Evolutionary conservation across 345 rosid species (phyloP).

Genomic region (Eutrema japonicum): DNA sequence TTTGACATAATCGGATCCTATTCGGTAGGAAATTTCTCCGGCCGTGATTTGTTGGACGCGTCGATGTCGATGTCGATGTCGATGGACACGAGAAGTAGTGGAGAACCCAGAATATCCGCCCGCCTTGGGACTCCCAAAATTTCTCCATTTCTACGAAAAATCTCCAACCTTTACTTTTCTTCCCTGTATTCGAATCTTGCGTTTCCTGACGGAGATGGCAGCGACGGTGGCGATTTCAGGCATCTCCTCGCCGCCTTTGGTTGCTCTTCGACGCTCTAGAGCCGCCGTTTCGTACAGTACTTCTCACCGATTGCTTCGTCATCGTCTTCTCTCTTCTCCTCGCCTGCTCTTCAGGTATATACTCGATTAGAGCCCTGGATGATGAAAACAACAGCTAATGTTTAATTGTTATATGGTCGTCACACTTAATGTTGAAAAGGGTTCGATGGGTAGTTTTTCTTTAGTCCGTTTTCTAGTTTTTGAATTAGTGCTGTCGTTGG

Average conservation of each 20-base stretch:
- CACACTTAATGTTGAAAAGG: not conserved
- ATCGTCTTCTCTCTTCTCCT: slow-evolving; percentile 35
- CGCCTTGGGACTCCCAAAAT: not conserved
- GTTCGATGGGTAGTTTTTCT: not conserved
- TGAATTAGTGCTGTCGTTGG: not conserved
- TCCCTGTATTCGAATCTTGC: not conserved
- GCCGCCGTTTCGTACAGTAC: slow-evolving; percentile 39
- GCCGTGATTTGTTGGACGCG: slow-evolving; percentile 30
- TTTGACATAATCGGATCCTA: slow-evolving; percentile 29
- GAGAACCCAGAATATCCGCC: slow-evolving; percentile 34
- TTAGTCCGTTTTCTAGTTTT: not conserved
- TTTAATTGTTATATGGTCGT: not conserved
- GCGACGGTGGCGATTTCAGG: slow-evolving; percentile 35
- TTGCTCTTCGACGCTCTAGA: slow-evolving; percentile 24
- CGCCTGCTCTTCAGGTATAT: slow-evolving; percentile 50
- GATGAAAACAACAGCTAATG: not conserved
- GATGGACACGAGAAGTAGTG: slow-evolving; percentile 21
- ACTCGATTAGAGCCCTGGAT: not conserved
- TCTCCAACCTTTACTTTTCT: slow-evolving; percentile 11
- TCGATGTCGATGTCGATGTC: slow-evolving; percentile 22
- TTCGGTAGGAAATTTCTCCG: slow-evolving; percentile 36
- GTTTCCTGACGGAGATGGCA: slow-evolving; percentile 32
- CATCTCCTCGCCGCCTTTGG: slow-evolving; percentile 40
- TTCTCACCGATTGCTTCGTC: slow-evolving; percentile 41
- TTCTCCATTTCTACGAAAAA: slow-evolving; percentile 21